Evolutionary conservation across 768 basidiomycete genomes (phyloP).

Genomic region (Boletales sp.): DNA sequence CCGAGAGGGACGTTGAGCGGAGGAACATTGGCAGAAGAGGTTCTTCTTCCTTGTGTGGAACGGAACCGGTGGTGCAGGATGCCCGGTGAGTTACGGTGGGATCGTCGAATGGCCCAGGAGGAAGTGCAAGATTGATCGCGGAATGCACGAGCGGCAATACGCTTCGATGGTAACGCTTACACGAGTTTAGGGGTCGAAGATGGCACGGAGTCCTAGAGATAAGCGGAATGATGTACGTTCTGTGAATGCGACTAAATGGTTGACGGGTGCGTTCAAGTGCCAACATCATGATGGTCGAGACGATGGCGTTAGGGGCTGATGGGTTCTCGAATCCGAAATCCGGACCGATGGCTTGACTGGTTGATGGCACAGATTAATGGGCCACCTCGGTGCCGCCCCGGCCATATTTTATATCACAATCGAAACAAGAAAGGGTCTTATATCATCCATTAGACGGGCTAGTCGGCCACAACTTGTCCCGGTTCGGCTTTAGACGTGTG

Average conservation of each 20-base stretch:
- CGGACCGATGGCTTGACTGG: no score
- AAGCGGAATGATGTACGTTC: not conserved
- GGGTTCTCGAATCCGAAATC: no score
- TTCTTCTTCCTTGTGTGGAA: constrained; percentile 14
- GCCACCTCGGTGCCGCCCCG: no score
- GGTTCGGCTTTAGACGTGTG: no score
- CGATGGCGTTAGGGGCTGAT: no score
- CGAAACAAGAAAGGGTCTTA: no score
- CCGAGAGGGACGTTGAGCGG: constrained; percentile 3
- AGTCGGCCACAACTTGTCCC: no score
- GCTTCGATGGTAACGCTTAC: not conserved
- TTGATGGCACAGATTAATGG: no score
- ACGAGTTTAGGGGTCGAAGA: constrained; percentile 1
- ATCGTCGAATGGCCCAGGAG: constrained; percentile 21
- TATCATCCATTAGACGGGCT: no score
- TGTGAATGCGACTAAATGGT: not conserved
- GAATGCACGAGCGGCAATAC: constrained; percentile 22
- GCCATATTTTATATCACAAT: no score
- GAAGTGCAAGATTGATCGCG: constrained; percentile 26
- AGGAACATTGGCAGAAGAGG: constrained; percentile 20
- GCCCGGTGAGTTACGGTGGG: constrained; percentile 11
- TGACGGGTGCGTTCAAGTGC: not conserved
- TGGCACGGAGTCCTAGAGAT: not conserved
- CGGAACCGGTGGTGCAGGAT: constrained; percentile 12
- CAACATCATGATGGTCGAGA: no score